Evolutionary conservation across 2,329 filamentous ascomycete genomes (phyloP), one percentile per base, ranked within the genome.

Genomic region (Coniosporium tulheliwenetii): DNA sequence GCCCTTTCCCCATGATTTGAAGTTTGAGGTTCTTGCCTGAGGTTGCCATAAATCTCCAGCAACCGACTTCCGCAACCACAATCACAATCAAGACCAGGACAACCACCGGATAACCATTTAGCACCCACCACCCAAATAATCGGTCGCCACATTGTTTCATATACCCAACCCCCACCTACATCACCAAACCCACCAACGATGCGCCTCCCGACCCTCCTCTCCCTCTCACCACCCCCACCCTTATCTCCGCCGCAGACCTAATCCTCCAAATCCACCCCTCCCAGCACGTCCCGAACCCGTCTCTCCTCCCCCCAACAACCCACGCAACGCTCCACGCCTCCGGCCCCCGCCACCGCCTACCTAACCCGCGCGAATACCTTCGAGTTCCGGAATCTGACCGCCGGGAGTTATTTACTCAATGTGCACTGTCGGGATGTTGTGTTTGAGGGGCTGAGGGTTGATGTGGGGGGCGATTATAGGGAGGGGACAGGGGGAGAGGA

Each of bases 371-470:
- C 69, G 50, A 82, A 84, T 58, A 77, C 75, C 16, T 85, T 95
- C 54, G 69, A 76, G 46, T 94, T 95, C 67, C 63, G 61, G 48
- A 78, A 86, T 50, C 69, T 94, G 40, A 70, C 73, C 5, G 58
- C 70, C 1, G 81, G 79, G 1, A 84, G 78, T 43, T 95, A 95
- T 58, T 73, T 96, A 5, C 77, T 82, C 38, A 85, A 91, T 49
- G 70, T 96, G 38, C 77, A 87, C 63, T 80, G 78, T 55, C 65
- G 73, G 26, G 81, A 83, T 42, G 77, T 81, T 59, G 70, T 70
- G 40, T 96, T 95, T 57, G 73, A 77, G 50, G 82, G 85, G 9
- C 67, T 93, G 58, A 72, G 89, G 36, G 73, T 96, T 29, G 91
- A 96, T 55, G 73, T 91, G 13, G 50, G 53, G 2, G 46, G 63